A percentile compares a stretch with the other conserved stretches of the same genome.
These are phyloP conservation scores for Rhizopus microsporus DNA, from an alignment of 371 early-diverging fungal genomes.

Conservation along the genomic window DNA sequence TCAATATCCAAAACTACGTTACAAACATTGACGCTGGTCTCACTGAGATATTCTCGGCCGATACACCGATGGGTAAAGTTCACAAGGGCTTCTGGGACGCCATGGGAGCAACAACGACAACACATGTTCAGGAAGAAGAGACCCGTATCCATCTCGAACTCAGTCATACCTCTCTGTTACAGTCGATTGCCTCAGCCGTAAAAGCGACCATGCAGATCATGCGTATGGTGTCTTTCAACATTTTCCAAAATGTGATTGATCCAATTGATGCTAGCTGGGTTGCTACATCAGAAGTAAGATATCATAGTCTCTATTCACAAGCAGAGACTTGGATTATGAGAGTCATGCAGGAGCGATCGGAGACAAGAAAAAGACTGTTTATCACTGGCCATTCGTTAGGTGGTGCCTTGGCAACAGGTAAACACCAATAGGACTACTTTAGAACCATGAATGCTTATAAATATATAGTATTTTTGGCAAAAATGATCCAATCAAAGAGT, in stretches of 20 bases:
- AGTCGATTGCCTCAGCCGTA: conserved; percentile 32
- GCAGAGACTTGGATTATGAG: conserved; percentile 36
- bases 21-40: conserved; percentile 52
- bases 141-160: conserved; percentile 32
- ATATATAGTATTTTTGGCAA: conserved; percentile 50
- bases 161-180: conserved; percentile 31
- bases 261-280: conserved; percentile 50
- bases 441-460: neutral
- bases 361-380: conserved; percentile 25
- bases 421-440: neutral
- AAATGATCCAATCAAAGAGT: conserved; percentile 56
- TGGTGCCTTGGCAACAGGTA: conserved; percentile 44
- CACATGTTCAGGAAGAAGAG: neutral
- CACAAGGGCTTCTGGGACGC: conserved; percentile 62
- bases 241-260: conserved; percentile 42
- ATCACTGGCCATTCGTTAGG: conserved; percentile 47
- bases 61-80: conserved; percentile 41
- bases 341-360: conserved; percentile 1
- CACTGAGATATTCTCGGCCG: conserved; percentile 27
- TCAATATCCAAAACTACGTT: conserved; percentile 60
- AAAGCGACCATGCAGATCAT: conserved; percentile 29
- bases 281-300: conserved; percentile 26
- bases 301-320: conserved; percentile 36
- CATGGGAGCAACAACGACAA: conserved; percentile 38
- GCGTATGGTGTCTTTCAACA: conserved; percentile 25